Conservation (phyloP, 345 rosid genomes). For the Arabis hirsuta region DNA sequence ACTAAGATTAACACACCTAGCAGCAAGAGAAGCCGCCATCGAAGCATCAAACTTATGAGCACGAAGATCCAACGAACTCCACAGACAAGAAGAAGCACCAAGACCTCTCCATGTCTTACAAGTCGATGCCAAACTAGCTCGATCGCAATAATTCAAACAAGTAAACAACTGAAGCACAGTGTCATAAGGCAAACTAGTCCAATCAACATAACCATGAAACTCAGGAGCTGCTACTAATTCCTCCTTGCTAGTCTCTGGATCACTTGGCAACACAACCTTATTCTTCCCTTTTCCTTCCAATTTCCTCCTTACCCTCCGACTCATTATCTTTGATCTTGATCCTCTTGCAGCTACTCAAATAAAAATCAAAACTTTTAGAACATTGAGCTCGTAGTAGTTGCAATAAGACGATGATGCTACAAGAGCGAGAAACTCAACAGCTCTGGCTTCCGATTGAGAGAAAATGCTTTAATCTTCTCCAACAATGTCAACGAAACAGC, state of each 20-base stretch:
- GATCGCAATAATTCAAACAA: constrained; percentile 72
- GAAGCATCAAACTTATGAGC: constrained; percentile 65
- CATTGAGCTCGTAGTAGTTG: constrained; percentile 4
- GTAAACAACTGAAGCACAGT: constrained; percentile 71
- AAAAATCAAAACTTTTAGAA: constrained; percentile 18
- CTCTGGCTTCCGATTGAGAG: constrained; percentile 62
- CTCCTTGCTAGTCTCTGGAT: constrained; percentile 57
- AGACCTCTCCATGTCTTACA: constrained; percentile 69
- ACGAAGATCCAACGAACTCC: constrained; percentile 78
- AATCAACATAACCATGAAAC: constrained; percentile 53
- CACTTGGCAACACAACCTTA: constrained; percentile 52
- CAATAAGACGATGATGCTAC: constrained; percentile 2
- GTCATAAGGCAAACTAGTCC: constrained; percentile 79
- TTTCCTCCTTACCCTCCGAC: constrained; percentile 77
- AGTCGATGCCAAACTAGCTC: constrained; percentile 71
- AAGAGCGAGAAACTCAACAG: constrained; percentile 35
- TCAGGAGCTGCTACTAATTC: constrained; percentile 44
- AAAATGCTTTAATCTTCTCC: constrained; percentile 60
- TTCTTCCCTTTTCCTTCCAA: constrained; percentile 66
- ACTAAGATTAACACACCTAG: constrained; percentile 64
- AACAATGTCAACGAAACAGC: constrained; percentile 35
- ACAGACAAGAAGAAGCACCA: constrained; percentile 63
- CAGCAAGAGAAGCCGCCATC: constrained; percentile 59
- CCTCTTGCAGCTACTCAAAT: constrained; percentile 6
- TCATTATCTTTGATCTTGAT: constrained; percentile 51